Conservation (phyloP, 139 green algal genomes). For the Prasinococcaceae sp. region DNA sequence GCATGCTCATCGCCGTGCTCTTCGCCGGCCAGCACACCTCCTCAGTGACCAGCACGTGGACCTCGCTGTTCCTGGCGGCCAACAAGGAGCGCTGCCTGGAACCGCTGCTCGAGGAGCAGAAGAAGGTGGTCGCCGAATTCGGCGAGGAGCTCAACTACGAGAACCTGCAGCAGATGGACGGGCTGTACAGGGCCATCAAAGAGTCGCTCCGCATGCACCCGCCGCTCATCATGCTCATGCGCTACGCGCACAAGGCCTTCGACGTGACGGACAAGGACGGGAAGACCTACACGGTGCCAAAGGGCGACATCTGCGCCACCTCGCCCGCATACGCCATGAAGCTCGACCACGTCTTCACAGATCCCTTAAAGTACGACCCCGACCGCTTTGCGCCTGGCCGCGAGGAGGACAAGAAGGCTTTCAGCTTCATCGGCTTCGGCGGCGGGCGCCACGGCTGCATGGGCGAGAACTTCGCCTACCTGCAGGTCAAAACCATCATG, state of each 20-base stretch:
- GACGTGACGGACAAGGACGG: constrained; percentile 59
- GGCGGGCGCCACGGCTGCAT: constrained; percentile 92
- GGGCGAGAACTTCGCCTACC: constrained; percentile 90
- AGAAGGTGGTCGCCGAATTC: constrained; percentile 42
- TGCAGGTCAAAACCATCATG: constrained; percentile 97
- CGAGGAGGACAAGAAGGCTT: constrained; percentile 45
- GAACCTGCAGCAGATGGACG: constrained; percentile 72
- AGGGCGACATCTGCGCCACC: constrained; percentile 68
- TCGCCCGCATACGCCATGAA: constrained; percentile 62
- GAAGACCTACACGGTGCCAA: constrained; percentile 61
- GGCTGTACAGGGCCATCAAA: constrained; percentile 67
- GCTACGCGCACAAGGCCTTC: constrained; percentile 71
- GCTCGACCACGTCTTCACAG: constrained; percentile 52
- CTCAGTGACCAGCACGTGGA: constrained; percentile 87
- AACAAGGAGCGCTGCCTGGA: constrained; percentile 23
- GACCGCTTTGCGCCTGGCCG: constrained; percentile 54
- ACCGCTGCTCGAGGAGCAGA: constrained; percentile 24
- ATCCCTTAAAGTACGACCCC: constrained; percentile 66
- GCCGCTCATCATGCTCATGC: constrained; percentile 90
- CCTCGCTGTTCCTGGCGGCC: constrained; percentile 54
- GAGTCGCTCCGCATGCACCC: constrained; percentile 81
- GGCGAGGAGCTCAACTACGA: constrained; percentile 61
- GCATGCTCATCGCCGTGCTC: constrained; percentile 91
- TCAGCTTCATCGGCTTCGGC: constrained; percentile 88
- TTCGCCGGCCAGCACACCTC: constrained; percentile 97